Percentiles rank a stretch among this genome's conserved stretches.
Evolutionary conservation across 2,329 filamentous ascomycete species (phyloP).

Genomic region (Huntiella omanensis): DNA sequence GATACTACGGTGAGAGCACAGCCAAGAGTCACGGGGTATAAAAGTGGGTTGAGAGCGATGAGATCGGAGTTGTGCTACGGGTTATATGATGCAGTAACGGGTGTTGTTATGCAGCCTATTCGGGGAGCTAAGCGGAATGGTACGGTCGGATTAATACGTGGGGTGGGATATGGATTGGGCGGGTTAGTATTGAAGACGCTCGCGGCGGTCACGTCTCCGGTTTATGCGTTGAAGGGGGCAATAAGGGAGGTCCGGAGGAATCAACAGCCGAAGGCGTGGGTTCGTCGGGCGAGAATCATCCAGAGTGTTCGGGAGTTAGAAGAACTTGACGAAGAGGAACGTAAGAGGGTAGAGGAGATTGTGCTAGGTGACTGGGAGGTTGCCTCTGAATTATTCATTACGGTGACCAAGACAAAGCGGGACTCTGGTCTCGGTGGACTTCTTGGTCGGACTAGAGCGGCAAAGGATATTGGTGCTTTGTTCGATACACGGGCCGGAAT

Average conservation of each 20-base stretch:
- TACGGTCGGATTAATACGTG: slow-evolving; percentile 26
- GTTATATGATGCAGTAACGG: slow-evolving; percentile 45
- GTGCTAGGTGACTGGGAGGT: slow-evolving; percentile 24
- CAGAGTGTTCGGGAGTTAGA: slow-evolving; percentile 33
- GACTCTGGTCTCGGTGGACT: slow-evolving; percentile 15
- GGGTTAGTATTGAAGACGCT: slow-evolving; percentile 48
- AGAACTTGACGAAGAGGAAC: slow-evolving; percentile 18
- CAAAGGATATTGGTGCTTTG: slow-evolving; percentile 19
- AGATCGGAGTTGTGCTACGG: slow-evolving; percentile 43
- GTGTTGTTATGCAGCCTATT: slow-evolving; percentile 28
- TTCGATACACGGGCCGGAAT: slow-evolving; percentile 32
- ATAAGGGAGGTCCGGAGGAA: slow-evolving; percentile 38
- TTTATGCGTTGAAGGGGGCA: slow-evolving; percentile 45
- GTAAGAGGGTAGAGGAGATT: slow-evolving; percentile 16
- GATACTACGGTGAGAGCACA: slow-evolving; percentile 49
- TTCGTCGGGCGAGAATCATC: slow-evolving; percentile 38
- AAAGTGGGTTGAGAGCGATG: slow-evolving; percentile 42
- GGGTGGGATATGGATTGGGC: slow-evolving; percentile 42
- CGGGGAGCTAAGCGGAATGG: slow-evolving; percentile 37
- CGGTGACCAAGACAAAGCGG: slow-evolving; percentile 20
- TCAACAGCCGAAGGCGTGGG: slow-evolving; percentile 31
- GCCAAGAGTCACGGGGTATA: slow-evolving; percentile 43
- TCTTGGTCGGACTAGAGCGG: slow-evolving; percentile 18
- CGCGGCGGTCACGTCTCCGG: slow-evolving; percentile 38
- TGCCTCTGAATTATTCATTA: slow-evolving; percentile 22